Evolutionary conservation across 2,329 filamentous ascomycete genomes (phyloP), one percentile per base, ranked within the genome.

Genomic region (Ramularia endophylla): DNA sequence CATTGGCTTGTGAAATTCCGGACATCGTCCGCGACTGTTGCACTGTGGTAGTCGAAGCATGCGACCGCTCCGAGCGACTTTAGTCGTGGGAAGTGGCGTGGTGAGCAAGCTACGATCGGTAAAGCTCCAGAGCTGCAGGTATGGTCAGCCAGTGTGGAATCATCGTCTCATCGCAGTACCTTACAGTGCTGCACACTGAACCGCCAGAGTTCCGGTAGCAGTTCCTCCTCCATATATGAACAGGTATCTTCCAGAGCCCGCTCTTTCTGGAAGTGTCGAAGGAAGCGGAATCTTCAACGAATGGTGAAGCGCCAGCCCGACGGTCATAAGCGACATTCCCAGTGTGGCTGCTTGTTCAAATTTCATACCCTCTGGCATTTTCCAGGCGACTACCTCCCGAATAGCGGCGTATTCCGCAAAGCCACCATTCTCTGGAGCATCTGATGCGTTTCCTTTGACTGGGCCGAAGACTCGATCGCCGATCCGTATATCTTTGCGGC

Each of bases 171-270:
- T 20, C 8, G 11, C 17, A 7, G 4, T 20, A 22, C 25, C 48
- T 45, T 39, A 50, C 48, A 48, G 34, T 25, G 41, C 45, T 41
- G 45, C 48, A 31, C 36, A 41, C 30, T 48, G 45, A 12, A 50
- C 40, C 19, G 48, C 48, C 22, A 50, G 6, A 15, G 45, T 48
- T 16, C 41, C 48, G 5, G 48, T 50, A 12, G 47, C 47, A 1
- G 47, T 50, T 13, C 45, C 45, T 15, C 17, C 38, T 30, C 48
- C 48, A n/a, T 50, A 50, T 9, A 50, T 40, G 32, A 50, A 48
- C 2, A 50, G 22, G 27, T 41, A 28, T 27, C 25, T 22, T 13
- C 34, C 34, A 7, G 37, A 16, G 19, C 5, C 27, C n/a, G 38
- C 15, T n/a, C 25, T n/a, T 19, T 41, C 28, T 9, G 13, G 6